phyloP scores from a whole-genome alignment of 208 protist species.

The Leishmania martiniquensis region DNA sequence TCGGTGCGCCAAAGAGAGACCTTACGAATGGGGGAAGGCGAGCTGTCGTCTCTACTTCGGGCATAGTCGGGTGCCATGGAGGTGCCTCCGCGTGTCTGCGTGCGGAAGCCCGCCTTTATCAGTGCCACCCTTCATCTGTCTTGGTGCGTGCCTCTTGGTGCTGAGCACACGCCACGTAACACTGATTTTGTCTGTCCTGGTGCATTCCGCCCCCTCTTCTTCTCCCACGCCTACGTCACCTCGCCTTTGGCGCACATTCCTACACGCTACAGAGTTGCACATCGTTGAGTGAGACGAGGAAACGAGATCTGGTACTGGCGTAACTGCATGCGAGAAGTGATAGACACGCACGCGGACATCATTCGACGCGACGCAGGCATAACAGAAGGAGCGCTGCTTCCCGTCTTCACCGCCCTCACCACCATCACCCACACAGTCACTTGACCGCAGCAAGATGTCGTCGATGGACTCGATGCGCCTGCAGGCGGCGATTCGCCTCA shows the following conservation, averaged over 20 bases:
- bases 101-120: background rate
- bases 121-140: too few species aligned
- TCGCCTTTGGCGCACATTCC: background rate
- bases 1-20: background rate
- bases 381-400: background rate
- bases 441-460: constrained; percentile 36
- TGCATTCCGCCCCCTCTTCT: background rate
- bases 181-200: too few species aligned
- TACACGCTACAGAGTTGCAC: background rate
- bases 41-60: background rate
- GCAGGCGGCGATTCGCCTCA: constrained; percentile 97
- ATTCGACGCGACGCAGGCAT: background rate
- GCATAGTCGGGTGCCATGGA: too few species aligned
- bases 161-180: background rate
- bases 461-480: constrained; percentile 83
- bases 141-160: background rate
- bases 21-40: background rate
- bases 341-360: background rate
- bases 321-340: background rate
- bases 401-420: background rate
- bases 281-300: background rate
- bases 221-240: background rate
- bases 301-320: background rate
- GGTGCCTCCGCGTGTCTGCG: background rate
- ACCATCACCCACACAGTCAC: background rate